Percentiles rank a stretch among this genome's conserved stretches.
phyloP scores from a whole-genome alignment of 2,329 filamentous ascomycete species.

The Cercospora sp. region DNA sequence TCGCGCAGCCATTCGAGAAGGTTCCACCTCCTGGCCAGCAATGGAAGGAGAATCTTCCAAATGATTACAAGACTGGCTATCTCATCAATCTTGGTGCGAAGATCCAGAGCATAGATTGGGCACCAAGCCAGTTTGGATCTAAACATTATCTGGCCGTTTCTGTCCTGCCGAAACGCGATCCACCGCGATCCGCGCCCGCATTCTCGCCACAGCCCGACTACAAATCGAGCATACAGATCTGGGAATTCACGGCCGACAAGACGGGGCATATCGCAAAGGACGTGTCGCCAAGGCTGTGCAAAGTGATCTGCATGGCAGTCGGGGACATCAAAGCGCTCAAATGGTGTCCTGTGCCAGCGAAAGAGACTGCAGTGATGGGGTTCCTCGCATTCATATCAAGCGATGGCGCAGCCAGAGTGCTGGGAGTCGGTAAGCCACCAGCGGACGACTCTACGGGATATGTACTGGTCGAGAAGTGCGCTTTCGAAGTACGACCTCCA shows the following conservation, averaged over 20 bases:
- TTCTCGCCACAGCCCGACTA: constrained; percentile 53
- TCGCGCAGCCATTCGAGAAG: constrained; percentile 49
- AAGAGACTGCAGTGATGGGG: constrained; percentile 45
- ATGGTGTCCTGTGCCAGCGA: constrained; percentile 55
- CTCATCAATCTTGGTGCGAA: constrained; percentile 57
- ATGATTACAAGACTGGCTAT: constrained; percentile 46
- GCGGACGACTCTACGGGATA: constrained; percentile 30
- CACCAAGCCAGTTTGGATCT: constrained; percentile 42
- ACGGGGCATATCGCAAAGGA: constrained; percentile 47
- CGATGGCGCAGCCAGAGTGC: constrained; percentile 58
- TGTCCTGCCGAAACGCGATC: constrained; percentile 34
- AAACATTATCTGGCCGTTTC: constrained; percentile 58
- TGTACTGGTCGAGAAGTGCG: constrained; percentile 48
- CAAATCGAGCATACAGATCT: constrained; percentile 58
- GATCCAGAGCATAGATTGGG: constrained; percentile 53
- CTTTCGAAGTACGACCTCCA: constrained; percentile 54
- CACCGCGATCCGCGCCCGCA: constrained; percentile 44
- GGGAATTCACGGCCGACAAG: constrained; percentile 52
- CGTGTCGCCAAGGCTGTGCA: constrained; percentile 47
- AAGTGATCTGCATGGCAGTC: constrained; percentile 59
- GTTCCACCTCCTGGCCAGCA: constrained; percentile 19
- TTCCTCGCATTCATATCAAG: constrained; percentile 58
- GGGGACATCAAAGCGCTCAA: constrained; percentile 56
- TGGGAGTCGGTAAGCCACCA: constrained; percentile 49
- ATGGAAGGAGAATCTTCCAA: constrained; percentile 13